Evolutionary conservation across 2,329 filamentous ascomycete genomes (phyloP), one percentile per base, ranked within the genome.

Genomic region (Juglanconis oblonga): DNA sequence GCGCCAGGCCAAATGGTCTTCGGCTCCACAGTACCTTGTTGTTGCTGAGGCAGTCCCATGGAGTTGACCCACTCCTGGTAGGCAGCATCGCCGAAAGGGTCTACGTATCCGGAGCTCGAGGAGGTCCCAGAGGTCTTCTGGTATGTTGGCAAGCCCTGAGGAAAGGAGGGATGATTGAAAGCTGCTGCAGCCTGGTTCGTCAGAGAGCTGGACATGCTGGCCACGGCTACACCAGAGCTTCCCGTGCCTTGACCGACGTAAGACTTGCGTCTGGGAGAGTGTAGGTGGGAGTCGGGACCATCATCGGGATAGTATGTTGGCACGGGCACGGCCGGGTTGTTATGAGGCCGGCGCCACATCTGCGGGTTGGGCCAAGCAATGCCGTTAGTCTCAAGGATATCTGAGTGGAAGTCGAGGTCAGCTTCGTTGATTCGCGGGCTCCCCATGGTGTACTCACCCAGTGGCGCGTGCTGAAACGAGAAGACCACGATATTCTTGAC

Each of bases 391-490:
- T 95, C 89, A 35, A 96, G 81, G 31, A 93, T 78, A 47, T 89
- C 91, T 91, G 42, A 4, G 24, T 5, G 32, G 9, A n/a, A 14
- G 17, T 57, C 13, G 57, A 29, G 57, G 58, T 29, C 13, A 38
- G 29, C 32, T 51, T 24, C 38, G 49, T 54, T 17, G 62, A 42
- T 31, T 44, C 32, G 24, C 6, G 7, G 42, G 14, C 14, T 42
- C 8, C 24, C 9, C 24, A 14, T 32, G 14, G 5, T 24, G 31
- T 33, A 74, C 80, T 65, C 76, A 94, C 91, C 82, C 57, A 90
- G 75, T 1, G 92, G 91, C 38, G 90, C 92, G 77, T 95, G 90
- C 69, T 95, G 90, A 67, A 96, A 96, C 1, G 91, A 88, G 72
- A 96, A 95, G 13, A 84, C 83, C 31, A 92, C 83, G 49, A 92